Evolutionary conservation across 306 rosid species (phyloP), one percentile per base, ranked within the genome.

Genomic region (Amphicarpaea edgeworthii): DNA sequence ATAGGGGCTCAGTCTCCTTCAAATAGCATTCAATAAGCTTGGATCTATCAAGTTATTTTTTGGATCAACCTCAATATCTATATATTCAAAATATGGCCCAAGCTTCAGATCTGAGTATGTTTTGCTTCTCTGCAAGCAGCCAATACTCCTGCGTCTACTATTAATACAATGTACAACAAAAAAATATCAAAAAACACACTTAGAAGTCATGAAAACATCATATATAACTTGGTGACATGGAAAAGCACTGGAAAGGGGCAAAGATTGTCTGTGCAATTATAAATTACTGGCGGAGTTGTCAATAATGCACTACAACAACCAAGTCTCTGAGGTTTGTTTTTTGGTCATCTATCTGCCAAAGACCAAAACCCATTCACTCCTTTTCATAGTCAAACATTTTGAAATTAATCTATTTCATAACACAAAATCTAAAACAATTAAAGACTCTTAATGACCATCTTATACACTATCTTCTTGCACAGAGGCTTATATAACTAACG

Each of bases 81-180:
- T 30, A 30, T 3, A 30, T 30, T 30, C 37, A 30, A 7, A 30
- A 30, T 30, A 30, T 30, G 7, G 5, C 7, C 4, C 37, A 30
- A 30, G 37, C 37, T 30, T 7, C 37, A 30, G 7, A 30, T 30
- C 10, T 37, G 11, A 45, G 57, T 19, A 5, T 7, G 24, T 59
- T 66, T 74, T 41, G 68, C 43, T 72, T 19, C 68, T 60, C 32
- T 17, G 68, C 32, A 59, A 12, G 32, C 54, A 49, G 58, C 58
- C 23, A 68, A 40, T 69, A 74, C 11, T 51, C 68, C 59, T 19
- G 37, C 12, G 49, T 50, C 43, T 49, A 75, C 19, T 28, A 57
- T 28, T 20, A 62, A 62, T 42, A 55, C 30, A 75, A 10, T 61
- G 63, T 1, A 59, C 3, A 34, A 21, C 16, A 14, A 70, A 12